Evolutionary conservation across 2,329 filamentous ascomycete genomes (phyloP), one percentile per base, ranked within the genome.

Genomic region (Bipolaris bicolor): DNA sequence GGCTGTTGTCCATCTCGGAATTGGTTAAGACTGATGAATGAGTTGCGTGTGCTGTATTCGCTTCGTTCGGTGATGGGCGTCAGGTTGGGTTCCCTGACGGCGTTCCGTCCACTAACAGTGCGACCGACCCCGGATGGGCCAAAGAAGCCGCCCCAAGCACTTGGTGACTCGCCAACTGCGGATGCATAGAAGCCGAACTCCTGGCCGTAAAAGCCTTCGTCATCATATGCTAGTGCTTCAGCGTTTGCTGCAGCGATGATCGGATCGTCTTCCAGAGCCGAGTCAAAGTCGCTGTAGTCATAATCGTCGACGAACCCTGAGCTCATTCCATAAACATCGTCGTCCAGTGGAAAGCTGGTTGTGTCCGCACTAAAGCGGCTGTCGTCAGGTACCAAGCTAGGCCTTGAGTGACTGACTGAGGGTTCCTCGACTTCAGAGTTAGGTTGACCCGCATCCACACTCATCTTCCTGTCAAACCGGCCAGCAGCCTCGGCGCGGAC

Each of bases 191-290:
- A 99, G 0, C 92, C 93, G 71, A 99, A 99, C 74, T 99, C 95
- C 65, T 92, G 89, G 0, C 95, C 95, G 71, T 99, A 99, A 80
- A 95, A 96, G 0, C 92, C 94, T 62, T 97, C 94, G 6, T 89
- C 89, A 70, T 99, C 95, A 65, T 92, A 93, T 44, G 95, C 94
- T 7, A 99, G 82, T 1, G 90, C 95, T 73, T 95, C 93, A 0
- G 94, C 93, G 67, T 99, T 99, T 5, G 95, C 95, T 56, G 92
- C 95, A 0, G 93, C 94, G 58, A 99, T 96, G 66, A 98, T 95
- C 31, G 88, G 87, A 67, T 97, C 93, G 64, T 98, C 92, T 57
- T 80, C 77, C 15, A 79, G 64, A 2, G 71, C 75, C 43, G 71
- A 75, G 34, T 78, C 77, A 45, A 77, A 78, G 22, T 80, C 76